Evolutionary conservation across 768 basidiomycete genomes (phyloP).

Genomic region (Xerocomellus dryophilus): DNA sequence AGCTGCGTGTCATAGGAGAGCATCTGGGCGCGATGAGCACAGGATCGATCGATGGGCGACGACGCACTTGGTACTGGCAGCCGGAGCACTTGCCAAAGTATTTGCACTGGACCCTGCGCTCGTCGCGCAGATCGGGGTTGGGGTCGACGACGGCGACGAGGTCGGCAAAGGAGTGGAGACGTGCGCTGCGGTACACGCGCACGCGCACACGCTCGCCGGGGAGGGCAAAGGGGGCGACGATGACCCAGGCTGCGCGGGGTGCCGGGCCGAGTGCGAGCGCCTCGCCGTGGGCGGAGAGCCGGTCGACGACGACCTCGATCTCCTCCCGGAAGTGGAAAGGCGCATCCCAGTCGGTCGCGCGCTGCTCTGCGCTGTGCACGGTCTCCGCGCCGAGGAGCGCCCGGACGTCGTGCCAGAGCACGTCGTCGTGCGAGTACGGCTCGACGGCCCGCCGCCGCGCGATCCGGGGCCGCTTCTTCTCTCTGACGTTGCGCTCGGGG

Average conservation of each 20-base stretch:
- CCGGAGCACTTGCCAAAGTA: conserved; percentile 91
- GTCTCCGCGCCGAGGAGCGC: conserved; percentile 60
- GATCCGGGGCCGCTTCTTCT: conserved; percentile 30
- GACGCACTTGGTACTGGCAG: conserved; percentile 85
- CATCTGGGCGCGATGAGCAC: conserved; percentile 49
- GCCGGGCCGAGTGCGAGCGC: conserved; percentile 56
- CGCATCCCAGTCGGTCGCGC: conserved; percentile 37
- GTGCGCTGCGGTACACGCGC: conserved; percentile 65
- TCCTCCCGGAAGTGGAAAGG: conserved; percentile 62
- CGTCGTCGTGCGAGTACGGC: conserved; percentile 68
- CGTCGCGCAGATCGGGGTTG: conserved; percentile 66
- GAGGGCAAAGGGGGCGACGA: conserved; percentile 80
- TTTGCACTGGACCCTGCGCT: conserved; percentile 64
- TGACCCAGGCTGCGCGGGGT: conserved; percentile 64
- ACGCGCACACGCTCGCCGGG: conserved; percentile 79
- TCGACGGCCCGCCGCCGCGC: conserved; percentile 33
- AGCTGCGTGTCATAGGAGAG: conserved; percentile 85
- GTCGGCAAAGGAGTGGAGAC: conserved; percentile 74
- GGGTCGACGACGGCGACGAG: conserved; percentile 61
- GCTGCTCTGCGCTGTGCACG: conserved; percentile 46
- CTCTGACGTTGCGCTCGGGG: no score
- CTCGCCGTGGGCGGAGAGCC: conserved; percentile 62
- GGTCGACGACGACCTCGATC: conserved; percentile 62
- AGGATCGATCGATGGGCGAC: neutral
- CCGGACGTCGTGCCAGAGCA: conserved; percentile 68